Conservation (phyloP, 169 alveolate genomes). For the Pseudocohnilembus persalinus region DNA sequence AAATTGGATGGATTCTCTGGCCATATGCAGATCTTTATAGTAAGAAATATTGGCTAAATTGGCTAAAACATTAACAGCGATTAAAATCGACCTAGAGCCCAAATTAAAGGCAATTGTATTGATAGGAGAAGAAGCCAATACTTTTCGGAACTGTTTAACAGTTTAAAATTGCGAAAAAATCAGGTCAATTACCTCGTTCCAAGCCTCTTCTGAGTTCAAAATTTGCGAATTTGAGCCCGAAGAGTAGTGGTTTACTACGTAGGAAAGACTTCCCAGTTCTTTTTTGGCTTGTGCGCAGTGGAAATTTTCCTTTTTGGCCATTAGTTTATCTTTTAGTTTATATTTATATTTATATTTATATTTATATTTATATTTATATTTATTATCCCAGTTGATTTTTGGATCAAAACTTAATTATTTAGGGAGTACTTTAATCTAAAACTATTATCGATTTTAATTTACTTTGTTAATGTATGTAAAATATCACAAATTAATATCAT, state of each 20-base stretch:
- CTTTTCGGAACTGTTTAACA: conserved; percentile 48
- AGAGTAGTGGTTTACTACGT: not conserved
- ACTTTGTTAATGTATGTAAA: too few relatives aligned
- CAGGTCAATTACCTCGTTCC: conserved; percentile 73
- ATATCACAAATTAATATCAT: not conserved
- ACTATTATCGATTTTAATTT: too few relatives aligned
- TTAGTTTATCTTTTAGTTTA: conserved; percentile 45
- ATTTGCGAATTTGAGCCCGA: conserved; percentile 30
- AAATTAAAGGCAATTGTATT: conserved; percentile 51
- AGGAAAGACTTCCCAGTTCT: conserved; percentile 57
- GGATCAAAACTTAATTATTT: too few relatives aligned
- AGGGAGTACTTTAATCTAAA: too few relatives aligned
- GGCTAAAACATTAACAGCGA: conserved; percentile 58
- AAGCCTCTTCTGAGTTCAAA: conserved; percentile 56
- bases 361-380: conserved; percentile 36
- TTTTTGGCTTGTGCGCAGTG: conserved; percentile 44
- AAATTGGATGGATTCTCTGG: conserved; percentile 53
- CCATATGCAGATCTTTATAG: conserved; percentile 44
- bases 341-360: conserved; percentile 49
- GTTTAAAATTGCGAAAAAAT: conserved; percentile 51
- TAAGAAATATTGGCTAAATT: conserved; percentile 58
- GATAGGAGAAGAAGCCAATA: conserved; percentile 24
- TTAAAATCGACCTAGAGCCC: conserved; percentile 56
- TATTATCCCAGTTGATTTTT: conserved; percentile 6
- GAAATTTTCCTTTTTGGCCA: conserved; percentile 27